These are phyloP conservation scores for Piedraia hortae DNA, from an alignment of 2,329 filamentous ascomycete species.

Conservation along the genomic window DNA sequence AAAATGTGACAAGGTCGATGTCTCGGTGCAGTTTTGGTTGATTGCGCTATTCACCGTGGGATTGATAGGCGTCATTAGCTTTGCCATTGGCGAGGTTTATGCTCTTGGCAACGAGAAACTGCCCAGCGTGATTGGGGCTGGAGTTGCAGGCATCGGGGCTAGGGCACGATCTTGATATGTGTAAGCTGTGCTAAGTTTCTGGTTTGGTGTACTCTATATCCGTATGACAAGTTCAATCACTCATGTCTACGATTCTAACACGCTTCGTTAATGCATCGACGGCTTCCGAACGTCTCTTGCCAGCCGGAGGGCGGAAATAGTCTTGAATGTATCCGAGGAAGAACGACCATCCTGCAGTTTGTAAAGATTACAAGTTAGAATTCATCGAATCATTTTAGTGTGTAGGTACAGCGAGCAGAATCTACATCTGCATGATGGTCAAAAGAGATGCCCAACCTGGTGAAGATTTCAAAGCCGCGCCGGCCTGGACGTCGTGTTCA, in stretches of 20 bases:
- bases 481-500: slow-evolving; percentile 52
- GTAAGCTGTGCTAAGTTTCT: no score
- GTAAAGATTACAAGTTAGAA: slow-evolving; percentile 1
- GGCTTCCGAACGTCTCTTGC: no score
- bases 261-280: no score
- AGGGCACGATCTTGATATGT: no score
- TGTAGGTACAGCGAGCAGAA: no score
- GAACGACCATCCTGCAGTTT: no score
- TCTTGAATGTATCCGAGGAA: no score
- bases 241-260: no score
- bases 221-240: no score
- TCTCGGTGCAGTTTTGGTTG: slow-evolving; percentile 73
- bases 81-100: slow-evolving; percentile 53
- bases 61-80: slow-evolving; percentile 37
- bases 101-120: slow-evolving; percentile 65
- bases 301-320: no score
- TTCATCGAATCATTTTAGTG: slow-evolving; percentile 1
- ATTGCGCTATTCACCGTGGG: slow-evolving; percentile 47
- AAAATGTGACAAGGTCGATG: slow-evolving; percentile 73
- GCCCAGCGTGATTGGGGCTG: slow-evolving; percentile 85
- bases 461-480: slow-evolving; percentile 58
- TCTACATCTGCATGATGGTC: slow-evolving; percentile 40
- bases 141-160: no score
- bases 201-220: no score
- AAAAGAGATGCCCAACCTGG: slow-evolving; percentile 85